Percentiles rank a stretch among this genome's conserved stretches.
Evolutionary conservation across 305 asterid genomes (phyloP).

Genomic region (Rubia peregrina): DNA sequence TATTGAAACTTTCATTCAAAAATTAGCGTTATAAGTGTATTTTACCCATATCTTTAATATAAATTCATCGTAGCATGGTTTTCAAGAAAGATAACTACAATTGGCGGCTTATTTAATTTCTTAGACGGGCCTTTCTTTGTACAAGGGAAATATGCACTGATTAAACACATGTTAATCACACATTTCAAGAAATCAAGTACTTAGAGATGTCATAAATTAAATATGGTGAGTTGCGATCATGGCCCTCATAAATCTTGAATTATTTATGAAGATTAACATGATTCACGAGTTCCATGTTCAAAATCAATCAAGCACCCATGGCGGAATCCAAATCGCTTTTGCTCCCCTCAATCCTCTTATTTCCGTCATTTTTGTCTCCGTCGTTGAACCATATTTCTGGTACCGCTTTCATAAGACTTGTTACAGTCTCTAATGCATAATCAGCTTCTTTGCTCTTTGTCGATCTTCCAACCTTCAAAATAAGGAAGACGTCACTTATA

Average conservation of each 20-base stretch:
- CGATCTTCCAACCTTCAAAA: slow-evolving; percentile 58
- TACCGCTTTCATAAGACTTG: slow-evolving; percentile 38
- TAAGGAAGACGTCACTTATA: background rate
- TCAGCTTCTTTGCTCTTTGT: slow-evolving; percentile 59
- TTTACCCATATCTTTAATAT: too few relatives aligned
- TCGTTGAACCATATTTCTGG: slow-evolving; percentile 60
- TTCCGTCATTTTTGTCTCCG: slow-evolving; percentile 25
- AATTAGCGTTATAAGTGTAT: too few relatives aligned
- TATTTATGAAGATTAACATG: background rate
- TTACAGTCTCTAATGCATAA: slow-evolving; percentile 50
- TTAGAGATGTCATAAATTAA: background rate
- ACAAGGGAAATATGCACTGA: background rate
- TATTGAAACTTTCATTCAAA: too few relatives aligned
- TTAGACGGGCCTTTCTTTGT: background rate
- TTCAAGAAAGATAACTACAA: background rate
- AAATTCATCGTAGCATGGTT: too few relatives aligned
- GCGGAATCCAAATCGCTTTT: slow-evolving; percentile 52
- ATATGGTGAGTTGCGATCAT: background rate
- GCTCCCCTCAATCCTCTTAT: slow-evolving; percentile 18
- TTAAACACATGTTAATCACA: slow-evolving; percentile 1
- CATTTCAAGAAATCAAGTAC: background rate
- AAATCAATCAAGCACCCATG: slow-evolving; percentile 48
- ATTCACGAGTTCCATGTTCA: background rate
- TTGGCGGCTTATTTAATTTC: background rate
- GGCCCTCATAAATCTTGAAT: background rate